Conservation (phyloP, 2,329 filamentous ascomycete genomes). For the Claviceps sp. region DNA sequence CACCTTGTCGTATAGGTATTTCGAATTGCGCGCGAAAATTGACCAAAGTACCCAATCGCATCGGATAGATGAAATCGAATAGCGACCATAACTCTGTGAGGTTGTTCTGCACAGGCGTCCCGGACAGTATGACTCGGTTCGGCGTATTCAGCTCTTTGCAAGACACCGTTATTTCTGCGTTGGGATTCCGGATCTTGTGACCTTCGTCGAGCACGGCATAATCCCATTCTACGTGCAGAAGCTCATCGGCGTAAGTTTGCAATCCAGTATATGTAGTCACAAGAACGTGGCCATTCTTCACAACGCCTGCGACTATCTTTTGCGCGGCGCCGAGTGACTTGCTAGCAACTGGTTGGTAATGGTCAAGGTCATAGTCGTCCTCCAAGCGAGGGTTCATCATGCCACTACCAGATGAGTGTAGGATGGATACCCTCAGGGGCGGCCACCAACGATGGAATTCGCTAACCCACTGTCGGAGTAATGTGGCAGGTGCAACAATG, state of each 20-base stretch:
- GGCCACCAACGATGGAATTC: constrained; percentile 99
- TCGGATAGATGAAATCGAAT: constrained; percentile 95
- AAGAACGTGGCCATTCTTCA: constrained; percentile 76
- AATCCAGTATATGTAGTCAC: constrained; percentile 93
- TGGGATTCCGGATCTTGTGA: constrained; percentile 95
- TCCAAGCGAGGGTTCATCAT: constrained; percentile 74
- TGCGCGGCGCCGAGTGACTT: constrained; percentile 47
- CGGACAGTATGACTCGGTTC: constrained; percentile 85
- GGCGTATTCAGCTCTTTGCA: constrained; percentile 88
- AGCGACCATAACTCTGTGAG: constrained; percentile 90
- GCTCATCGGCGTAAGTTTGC: constrained; percentile 76
- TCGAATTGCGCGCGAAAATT: constrained; percentile 88
- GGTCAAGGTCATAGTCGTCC: constrained; percentile 36
- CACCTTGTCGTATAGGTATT: constrained; percentile 82
- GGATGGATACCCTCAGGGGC: constrained; percentile 86
- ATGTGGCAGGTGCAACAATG: constrained; percentile 83
- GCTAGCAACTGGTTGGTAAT: constrained; percentile 20
- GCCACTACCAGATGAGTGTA: constrained; percentile 90
- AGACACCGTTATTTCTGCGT: constrained; percentile 85
- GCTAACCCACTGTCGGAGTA: constrained; percentile 95
- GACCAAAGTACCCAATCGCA: constrained; percentile 83
- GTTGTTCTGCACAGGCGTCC: constrained; percentile 97
- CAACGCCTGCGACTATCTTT: constrained; percentile 70
- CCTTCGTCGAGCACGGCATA: constrained; percentile 94
- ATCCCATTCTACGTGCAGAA: constrained; percentile 78